phyloP scores from a whole-genome alignment of 208 protist genomes.

The Trypanosoma conorhini region DNA sequence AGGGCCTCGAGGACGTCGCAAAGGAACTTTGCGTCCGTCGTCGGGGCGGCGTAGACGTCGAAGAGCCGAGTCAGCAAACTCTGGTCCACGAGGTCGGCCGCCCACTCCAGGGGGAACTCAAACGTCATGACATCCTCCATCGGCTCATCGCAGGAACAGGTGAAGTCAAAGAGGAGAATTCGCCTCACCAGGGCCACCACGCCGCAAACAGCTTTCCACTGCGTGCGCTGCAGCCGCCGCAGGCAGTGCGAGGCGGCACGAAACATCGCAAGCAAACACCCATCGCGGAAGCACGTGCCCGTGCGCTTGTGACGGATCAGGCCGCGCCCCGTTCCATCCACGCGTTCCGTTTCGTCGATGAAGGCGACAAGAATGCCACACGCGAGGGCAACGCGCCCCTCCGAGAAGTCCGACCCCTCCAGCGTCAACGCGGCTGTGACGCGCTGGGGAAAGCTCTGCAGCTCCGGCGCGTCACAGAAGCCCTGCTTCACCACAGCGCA shows the following conservation, averaged over 20 bases:
- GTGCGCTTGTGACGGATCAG: constrained; percentile 14
- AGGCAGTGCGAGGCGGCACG: constrained; percentile 30
- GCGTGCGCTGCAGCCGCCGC: constrained; percentile 10
- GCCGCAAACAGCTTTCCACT: constrained; percentile 12
- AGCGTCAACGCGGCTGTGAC: constrained; percentile 6
- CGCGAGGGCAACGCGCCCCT: constrained; percentile 22
- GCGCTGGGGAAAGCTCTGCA: constrained; percentile 15
- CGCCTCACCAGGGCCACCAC: constrained; percentile 25
- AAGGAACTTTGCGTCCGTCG: constrained; percentile 11
- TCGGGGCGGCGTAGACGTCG: constrained; percentile 26
- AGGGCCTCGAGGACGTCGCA: constrained; percentile 28
- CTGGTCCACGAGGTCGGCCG: constrained; percentile 24
- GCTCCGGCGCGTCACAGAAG: constrained; percentile 23
- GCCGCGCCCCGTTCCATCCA: background rate
- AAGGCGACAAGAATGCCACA: constrained; percentile 25
- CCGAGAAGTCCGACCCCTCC: background rate
- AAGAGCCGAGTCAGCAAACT: constrained; percentile 32
- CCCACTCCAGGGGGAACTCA: constrained; percentile 33
- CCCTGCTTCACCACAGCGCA: constrained; percentile 23
- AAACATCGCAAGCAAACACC: constrained; percentile 46
- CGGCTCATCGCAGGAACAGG: constrained; percentile 14
- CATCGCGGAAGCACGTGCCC: constrained; percentile 43
- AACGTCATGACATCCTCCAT: constrained; percentile 24
- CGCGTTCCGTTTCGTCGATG: constrained; percentile 29
- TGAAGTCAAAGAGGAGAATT: constrained; percentile 37